phyloP scores from a whole-genome alignment of 2,329 filamentous ascomycete species.

The Penicillium sp. region DNA sequence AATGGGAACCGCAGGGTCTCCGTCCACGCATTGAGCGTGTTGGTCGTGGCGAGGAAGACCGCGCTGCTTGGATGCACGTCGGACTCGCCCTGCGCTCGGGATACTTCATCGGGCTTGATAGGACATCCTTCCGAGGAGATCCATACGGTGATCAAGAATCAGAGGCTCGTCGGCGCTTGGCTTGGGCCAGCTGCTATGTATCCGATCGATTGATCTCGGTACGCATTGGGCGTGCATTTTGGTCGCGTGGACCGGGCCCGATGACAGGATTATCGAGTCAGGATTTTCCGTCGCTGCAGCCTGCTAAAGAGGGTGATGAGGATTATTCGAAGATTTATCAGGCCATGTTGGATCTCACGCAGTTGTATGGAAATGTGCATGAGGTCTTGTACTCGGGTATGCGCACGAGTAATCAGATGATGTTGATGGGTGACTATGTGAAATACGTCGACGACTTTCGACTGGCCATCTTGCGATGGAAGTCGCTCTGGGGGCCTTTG shows the following conservation, averaged over 20 bases:
- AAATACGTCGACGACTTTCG: conserved; percentile 78
- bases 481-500: conserved; percentile 70
- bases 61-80: conserved; percentile 79
- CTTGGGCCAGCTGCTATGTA: conserved; percentile 73
- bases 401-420: conserved; percentile 71
- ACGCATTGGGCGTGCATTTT: conserved; percentile 73
- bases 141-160: conserved; percentile 64
- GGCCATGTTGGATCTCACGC: conserved; percentile 72
- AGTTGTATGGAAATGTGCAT: conserved; percentile 75
- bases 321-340: conserved; percentile 73
- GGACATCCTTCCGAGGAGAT: conserved; percentile 69
- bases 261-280: conserved; percentile 68
- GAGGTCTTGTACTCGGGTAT: conserved; percentile 76
- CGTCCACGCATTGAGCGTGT: conserved; percentile 66
- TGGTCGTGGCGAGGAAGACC: conserved; percentile 74
- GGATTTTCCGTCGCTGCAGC: conserved; percentile 71
- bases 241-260: conserved; percentile 73
- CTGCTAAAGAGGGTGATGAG: conserved; percentile 64
- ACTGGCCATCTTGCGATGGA: conserved; percentile 72
- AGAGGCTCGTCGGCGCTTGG: conserved; percentile 68
- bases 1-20: conserved; percentile 73
- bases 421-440: conserved; percentile 74
- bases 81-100: conserved; percentile 72
- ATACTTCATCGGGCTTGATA: conserved; percentile 73
- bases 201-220: conserved; percentile 73